Conservation (phyloP, 169 alveolate species). For the Cryptosporidium ubiquitum region DNA sequence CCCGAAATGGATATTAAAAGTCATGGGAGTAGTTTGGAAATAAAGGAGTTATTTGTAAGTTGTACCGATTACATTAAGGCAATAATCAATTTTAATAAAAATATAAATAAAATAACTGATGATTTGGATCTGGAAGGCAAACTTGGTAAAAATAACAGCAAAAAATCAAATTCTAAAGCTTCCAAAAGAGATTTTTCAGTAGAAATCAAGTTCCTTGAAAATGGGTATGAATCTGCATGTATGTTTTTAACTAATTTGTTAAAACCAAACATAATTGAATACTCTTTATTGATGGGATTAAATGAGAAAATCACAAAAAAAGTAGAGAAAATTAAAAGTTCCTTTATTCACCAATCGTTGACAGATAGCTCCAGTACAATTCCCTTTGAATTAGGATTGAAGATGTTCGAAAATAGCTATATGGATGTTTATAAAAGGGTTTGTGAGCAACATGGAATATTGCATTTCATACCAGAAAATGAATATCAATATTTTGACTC, state of each 20-base stretch:
- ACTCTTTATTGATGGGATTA: neutral
- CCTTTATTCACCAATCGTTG: slow-evolving; percentile 57
- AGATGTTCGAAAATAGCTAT: slow-evolving; percentile 33
- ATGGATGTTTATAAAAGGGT: slow-evolving; percentile 56
- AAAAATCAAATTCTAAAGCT: neutral
- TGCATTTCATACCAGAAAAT: slow-evolving; percentile 1
- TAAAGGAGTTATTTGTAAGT: neutral
- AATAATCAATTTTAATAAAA: slow-evolving; percentile 17
- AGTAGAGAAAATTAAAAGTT: neutral
- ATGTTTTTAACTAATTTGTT: neutral
- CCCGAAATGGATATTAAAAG: slow-evolving; percentile 36
- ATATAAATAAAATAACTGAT: slow-evolving; percentile 17
- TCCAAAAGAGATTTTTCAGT: neutral
- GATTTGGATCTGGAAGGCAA: neutral
- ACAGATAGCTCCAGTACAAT: slow-evolving; percentile 44
- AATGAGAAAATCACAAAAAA: neutral
- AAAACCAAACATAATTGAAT: slow-evolving; percentile 18
- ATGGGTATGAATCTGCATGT: slow-evolving; percentile 35
- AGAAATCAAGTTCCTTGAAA: slow-evolving; percentile 2
- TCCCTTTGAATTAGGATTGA: slow-evolving; percentile 51
- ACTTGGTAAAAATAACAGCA: neutral
- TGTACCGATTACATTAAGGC: slow-evolving; percentile 31
- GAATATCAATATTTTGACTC: neutral
- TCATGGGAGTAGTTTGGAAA: neutral
- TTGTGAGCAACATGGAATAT: slow-evolving; percentile 64